These are phyloP conservation scores for Penicillium sp. DNA, from an alignment of 2,329 filamentous ascomycete genomes.

Conservation along the genomic window DNA sequence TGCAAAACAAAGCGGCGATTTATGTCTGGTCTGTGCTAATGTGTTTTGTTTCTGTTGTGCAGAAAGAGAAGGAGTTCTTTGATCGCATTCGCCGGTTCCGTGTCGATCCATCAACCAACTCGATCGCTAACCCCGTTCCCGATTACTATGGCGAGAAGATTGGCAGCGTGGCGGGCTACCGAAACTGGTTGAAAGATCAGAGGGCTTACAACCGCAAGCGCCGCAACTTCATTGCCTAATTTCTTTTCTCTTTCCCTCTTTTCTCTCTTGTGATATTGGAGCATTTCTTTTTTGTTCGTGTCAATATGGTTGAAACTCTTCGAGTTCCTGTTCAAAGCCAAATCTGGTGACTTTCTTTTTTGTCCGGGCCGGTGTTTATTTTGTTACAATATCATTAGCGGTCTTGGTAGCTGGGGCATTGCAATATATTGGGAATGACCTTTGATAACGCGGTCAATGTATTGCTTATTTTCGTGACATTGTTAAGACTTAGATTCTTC, in stretches of 20 bases:
- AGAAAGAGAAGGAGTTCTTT: constrained; percentile 96
- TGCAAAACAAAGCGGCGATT: background rate
- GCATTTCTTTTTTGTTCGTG: constrained; percentile 14
- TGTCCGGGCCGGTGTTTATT: constrained; percentile 25
- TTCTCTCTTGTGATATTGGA: background rate
- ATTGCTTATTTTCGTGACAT: background rate
- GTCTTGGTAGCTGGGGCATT: constrained; percentile 22
- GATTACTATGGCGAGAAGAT: constrained; percentile 99
- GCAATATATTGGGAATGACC: constrained; percentile 19
- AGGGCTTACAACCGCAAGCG: constrained; percentile 94
- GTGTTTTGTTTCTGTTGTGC: background rate
- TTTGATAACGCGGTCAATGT: constrained; percentile 17
- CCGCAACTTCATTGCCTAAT: constrained; percentile 42
- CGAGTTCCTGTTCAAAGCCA: constrained; percentile 1
- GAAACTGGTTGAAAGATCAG: constrained; percentile 97
- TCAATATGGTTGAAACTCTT: constrained; percentile 16
- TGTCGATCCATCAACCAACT: constrained; percentile 86
- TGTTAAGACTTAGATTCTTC: background rate
- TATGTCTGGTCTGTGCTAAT: background rate
- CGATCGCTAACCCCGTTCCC: constrained; percentile 86
- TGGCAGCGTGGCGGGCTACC: constrained; percentile 83
- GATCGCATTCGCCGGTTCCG: constrained; percentile 86
- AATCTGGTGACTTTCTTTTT: constrained; percentile 15
- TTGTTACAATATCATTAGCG: constrained; percentile 27
- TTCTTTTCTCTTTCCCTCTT: background rate